Percentiles rank a stretch among this genome's conserved stretches.
Conservation (phyloP, 306 rosid species). For the Ammopiptanthus mongolicus region DNA sequence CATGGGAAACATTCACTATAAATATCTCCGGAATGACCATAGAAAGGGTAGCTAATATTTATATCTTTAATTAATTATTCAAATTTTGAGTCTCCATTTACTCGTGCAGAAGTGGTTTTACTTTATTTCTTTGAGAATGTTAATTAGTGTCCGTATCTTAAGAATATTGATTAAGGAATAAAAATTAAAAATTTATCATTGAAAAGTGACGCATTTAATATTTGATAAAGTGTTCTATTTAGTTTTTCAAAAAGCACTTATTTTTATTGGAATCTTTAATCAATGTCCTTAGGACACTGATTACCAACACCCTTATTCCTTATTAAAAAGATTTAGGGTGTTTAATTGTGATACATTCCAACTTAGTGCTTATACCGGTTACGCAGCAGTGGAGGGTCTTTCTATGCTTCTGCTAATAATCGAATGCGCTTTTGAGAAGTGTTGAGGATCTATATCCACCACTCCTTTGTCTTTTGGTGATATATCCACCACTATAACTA, state of each 20-base stretch:
- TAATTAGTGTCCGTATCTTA: too few species aligned
- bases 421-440: conserved; percentile 31
- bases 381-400: conserved; percentile 20
- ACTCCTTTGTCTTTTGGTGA: too few species aligned
- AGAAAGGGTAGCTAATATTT: conserved; percentile 17
- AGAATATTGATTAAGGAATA: too few species aligned
- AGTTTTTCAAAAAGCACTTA: too few species aligned
- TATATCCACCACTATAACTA: conserved; percentile 32
- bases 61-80: background rate
- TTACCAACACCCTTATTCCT: too few species aligned
- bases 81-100: background rate
- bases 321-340: background rate
- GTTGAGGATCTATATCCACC: conserved; percentile 26
- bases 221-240: too few species aligned
- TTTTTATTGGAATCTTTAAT: too few species aligned
- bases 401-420: conserved; percentile 17
- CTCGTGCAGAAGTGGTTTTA: conserved; percentile 8
- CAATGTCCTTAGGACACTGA: too few species aligned
- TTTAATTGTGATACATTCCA: background rate
- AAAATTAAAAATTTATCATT: too few species aligned
- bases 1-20: conserved; percentile 36
- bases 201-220: too few species aligned
- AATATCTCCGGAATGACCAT: conserved; percentile 19
- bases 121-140: conserved; percentile 17
- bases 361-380: conserved; percentile 22